These are phyloP conservation scores for Acer yangbiense DNA, from an alignment of 345 rosid species.

Conservation along the genomic window DNA sequence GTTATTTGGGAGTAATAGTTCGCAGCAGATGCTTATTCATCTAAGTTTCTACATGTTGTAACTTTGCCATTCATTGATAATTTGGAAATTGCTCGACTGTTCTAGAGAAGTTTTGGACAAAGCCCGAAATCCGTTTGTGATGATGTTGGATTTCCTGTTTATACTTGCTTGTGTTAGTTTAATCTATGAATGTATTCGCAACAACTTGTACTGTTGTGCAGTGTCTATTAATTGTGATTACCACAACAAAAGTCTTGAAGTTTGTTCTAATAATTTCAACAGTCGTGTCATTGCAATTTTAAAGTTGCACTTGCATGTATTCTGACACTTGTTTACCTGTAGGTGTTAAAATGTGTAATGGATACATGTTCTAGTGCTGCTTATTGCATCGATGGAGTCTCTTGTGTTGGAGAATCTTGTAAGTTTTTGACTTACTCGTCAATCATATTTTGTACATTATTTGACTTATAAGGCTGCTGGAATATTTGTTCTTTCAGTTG, in stretches of 20 bases:
- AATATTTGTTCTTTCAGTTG: background rate
- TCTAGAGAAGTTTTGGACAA: background rate
- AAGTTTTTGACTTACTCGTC: constrained; percentile 15
- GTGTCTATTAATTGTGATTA: background rate
- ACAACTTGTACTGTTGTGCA: background rate
- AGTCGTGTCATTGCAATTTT: background rate
- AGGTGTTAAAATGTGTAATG: constrained; percentile 24
- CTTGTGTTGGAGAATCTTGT: constrained; percentile 25
- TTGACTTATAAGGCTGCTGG: background rate
- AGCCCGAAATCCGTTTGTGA: background rate
- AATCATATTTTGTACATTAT: background rate
- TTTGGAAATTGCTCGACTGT: background rate
- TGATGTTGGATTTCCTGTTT: background rate
- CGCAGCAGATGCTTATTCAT: background rate
- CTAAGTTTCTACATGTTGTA: background rate
- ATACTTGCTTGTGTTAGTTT: background rate
- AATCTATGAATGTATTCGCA: background rate
- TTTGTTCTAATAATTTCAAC: background rate
- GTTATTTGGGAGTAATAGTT: background rate
- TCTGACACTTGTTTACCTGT: constrained; percentile 18
- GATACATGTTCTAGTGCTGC: constrained; percentile 15
- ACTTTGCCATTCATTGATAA: background rate
- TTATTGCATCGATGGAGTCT: constrained; percentile 29
- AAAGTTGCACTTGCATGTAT: background rate
- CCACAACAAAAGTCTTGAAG: background rate